These are phyloP conservation scores for Penicillium herquei DNA, from an alignment of 495 filamentous ascomycete genomes.

Conservation along the genomic window DNA sequence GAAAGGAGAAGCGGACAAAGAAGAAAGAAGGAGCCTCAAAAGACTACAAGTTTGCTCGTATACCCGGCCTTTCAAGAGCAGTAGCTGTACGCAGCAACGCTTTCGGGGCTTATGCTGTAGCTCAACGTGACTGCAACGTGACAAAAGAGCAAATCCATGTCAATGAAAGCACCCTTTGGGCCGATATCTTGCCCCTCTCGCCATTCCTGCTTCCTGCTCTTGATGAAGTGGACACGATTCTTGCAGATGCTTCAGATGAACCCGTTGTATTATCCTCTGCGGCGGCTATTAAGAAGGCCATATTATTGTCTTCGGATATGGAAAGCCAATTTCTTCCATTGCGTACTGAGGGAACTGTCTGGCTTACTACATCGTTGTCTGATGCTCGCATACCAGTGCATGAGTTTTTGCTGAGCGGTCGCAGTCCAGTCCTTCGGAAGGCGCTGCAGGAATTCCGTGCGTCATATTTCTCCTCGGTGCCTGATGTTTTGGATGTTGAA, in stretches of 20 bases:
- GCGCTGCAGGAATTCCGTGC: conserved; percentile 54
- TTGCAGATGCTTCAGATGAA: conserved; percentile 17
- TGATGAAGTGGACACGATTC: conserved; percentile 17
- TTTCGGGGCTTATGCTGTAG: conserved; percentile 84
- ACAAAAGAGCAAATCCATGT: conserved; percentile 71
- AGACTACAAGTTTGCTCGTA: conserved; percentile 91
- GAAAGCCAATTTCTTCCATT: conserved; percentile 51
- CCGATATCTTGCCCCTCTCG: conserved; percentile 68
- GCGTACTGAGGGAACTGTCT: conserved; percentile 36
- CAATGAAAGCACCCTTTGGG: conserved; percentile 63
- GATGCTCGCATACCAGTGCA: conserved; percentile 76
- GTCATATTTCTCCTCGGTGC: conserved; percentile 41
- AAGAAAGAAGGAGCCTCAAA: conserved; percentile 66
- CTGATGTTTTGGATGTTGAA: conserved; percentile 61
- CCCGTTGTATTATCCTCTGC: conserved; percentile 21
- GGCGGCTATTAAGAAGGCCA: conserved; percentile 33
- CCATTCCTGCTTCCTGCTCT: conserved; percentile 45
- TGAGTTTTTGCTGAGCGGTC: conserved; percentile 69
- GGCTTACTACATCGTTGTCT: conserved; percentile 57
- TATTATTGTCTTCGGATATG: conserved; percentile 55
- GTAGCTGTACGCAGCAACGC: conserved; percentile 80
- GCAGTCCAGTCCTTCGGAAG: conserved; percentile 67
- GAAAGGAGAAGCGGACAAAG: conserved; percentile 74
- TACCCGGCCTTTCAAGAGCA: conserved; percentile 82
- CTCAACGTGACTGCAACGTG: conserved; percentile 82